Evolutionary conservation across 2,329 filamentous ascomycete species (phyloP), one percentile per base, ranked within the genome.

Genomic region (Cladorrhinum sp.): DNA sequence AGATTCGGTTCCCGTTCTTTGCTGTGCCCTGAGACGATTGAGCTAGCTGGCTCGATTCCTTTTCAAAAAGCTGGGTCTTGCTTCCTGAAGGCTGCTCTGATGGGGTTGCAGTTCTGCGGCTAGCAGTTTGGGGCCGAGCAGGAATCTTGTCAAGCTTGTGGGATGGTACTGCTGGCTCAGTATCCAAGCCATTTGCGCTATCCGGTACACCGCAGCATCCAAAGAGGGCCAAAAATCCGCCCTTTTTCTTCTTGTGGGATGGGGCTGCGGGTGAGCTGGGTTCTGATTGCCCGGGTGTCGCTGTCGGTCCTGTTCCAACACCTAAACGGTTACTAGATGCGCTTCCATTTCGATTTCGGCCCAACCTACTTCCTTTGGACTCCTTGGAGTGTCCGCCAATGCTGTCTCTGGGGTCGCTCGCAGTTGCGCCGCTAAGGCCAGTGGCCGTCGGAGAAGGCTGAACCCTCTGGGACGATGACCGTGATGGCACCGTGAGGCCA

Each of bases 121-220:
- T 84, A 61, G 81, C 79, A 8, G 83, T 84, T 32, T 79, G 75
- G 49, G 82, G 82, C 55, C 83, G 76, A 56, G 79, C 77, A 24
- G 82, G 81, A 48, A 86, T 75, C 70, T 79, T 84, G 67, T 85
- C 77, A 65, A 85, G 75, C 76, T 85, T 84, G 71, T 82, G 85
- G 51, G 71, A 72, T 32, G 77, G 75, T 32, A 85, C 77, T 41
- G 84, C 80, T 60, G 84, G 78, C 61, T 82, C 80, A 56, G 80
- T 80, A 51, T 84, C 80, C 53, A 84, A 74, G 5, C 75, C 71
- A 64, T 84, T 82, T 16, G 81, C 80, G 64, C 83, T 80, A 64
- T 88, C 86, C 54, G 86, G 85, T 45, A 85, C 80, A 58, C 79
- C 81, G 72, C 88, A 91, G 76, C 88, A 91, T 62, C 82, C 85